Base-by-base conservation (phyloP, 257 asterid genomes). In the Solanum tacnaense region DNA sequence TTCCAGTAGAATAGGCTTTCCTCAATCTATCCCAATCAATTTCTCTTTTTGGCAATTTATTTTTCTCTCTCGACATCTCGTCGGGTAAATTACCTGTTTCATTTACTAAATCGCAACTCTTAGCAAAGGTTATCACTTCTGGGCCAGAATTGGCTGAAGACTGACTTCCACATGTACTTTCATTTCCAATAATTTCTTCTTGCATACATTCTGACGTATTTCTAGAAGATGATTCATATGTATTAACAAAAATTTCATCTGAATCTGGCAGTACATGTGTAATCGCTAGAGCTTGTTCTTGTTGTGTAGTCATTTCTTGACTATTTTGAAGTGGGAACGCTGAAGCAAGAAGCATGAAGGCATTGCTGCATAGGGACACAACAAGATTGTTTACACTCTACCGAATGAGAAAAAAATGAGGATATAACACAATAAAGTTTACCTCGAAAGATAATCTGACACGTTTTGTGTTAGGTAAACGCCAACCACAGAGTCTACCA, bases 401-500 rank as follows among this genome's bases (percentile, higher is more conserved):
- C 21, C 13, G 34, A 62, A 39, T 29, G 38, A 75, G 36, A 85
- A 58, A 27, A 44, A 44, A 36, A 25, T 29, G 58, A 46, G 31
- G 13, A 73, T 65, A n/a, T 20, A 74, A 46, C 70, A 84, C 41
- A 46, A 84, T 49, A n/a, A 21, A 52, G 29, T 83, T 36, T 92
- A 94, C 98, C 95, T 94, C 16, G 98, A 94, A 15, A 86, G 89
- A 86, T 49, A 9, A 83, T 94, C 96, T 4, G 86, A 62, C 7
- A 93, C 95, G 87, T 94, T 94, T 90, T 93, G 96, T 86, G 96
- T 94, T 36, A 94, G 93, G 87, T 73, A 91, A 49, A 92, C 96
- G 41, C 96, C 98, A 62, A 92, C 87, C 9, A 91, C 88, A 11
- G 96, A 94, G 75, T 93, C 95, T 31, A 94, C 87, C 10, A 93